Conservation (phyloP, 148 eudicot genomes). For the Camellia granthamiana region DNA sequence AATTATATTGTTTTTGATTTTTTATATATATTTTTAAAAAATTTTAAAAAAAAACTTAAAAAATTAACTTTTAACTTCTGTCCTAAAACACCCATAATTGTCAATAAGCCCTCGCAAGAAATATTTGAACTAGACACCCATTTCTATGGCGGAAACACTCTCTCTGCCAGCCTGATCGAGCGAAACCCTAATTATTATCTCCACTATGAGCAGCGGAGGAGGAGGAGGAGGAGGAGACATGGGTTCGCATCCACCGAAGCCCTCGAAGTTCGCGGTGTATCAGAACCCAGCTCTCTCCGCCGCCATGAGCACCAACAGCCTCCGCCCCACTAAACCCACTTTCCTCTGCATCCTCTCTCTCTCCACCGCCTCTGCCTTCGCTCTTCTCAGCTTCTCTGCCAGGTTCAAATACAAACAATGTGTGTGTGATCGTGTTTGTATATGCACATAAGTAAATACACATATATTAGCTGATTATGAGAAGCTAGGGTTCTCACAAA, state of each 20-base stretch:
- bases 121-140: no score
- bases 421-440: background rate
- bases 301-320: conserved; percentile 70
- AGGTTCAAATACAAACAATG: conserved; percentile 28
- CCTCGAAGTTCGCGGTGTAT: conserved; percentile 63
- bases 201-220: conserved; percentile 12
- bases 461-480: no score
- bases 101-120: no score
- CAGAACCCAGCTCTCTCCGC: conserved; percentile 74
- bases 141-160: background rate
- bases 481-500: no score
- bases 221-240: conserved; percentile 17
- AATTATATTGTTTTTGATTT: no score
- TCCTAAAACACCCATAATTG: no score
- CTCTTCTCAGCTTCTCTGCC: conserved; percentile 37
- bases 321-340: conserved; percentile 63
- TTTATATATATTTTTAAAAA: no score
- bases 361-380: conserved; percentile 48
- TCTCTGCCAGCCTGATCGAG: background rate
- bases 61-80: no score
- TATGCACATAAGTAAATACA: background rate
- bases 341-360: conserved; percentile 54
- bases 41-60: no score
- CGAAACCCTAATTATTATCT: background rate
- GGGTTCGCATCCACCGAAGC: conserved; percentile 25